Conservation (phyloP, 148 eudicot genomes). For the Pharnaceum exiguum region DNA sequence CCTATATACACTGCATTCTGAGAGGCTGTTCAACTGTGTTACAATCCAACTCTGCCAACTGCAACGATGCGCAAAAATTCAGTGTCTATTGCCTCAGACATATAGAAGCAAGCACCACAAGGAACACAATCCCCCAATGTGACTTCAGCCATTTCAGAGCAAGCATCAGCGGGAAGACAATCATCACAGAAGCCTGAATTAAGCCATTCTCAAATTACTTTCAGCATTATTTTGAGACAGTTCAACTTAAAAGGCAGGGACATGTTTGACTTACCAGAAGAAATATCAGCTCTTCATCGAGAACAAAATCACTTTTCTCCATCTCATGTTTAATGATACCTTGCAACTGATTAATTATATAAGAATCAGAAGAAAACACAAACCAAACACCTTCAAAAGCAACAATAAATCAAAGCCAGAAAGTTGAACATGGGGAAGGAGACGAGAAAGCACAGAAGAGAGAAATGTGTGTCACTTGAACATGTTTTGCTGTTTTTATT, state of each 20-base stretch:
- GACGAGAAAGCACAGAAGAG: too few relatives aligned
- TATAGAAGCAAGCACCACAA: not conserved
- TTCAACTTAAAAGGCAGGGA: not conserved
- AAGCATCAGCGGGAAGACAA: conserved; percentile 51
- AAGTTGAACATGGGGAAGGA: not conserved
- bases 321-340: conserved; percentile 43
- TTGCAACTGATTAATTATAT: conserved; percentile 66
- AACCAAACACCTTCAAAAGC: not conserved
- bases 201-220: conserved; percentile 13
- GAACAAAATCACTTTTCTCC: conserved; percentile 46
- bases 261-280: conserved; percentile 41
- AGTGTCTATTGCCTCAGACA: not conserved
- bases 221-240: not conserved
- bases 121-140: conserved; percentile 19
- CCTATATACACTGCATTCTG: too few relatives aligned
- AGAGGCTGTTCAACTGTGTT: too few relatives aligned
- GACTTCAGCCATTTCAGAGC: conserved; percentile 51
- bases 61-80: conserved; percentile 6
- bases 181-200: conserved; percentile 58
- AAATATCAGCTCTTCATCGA: conserved; percentile 66
- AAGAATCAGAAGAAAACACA: conserved; percentile 5
- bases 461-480: too few relatives aligned
- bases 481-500: too few relatives aligned
- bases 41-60: too few relatives aligned
- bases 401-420: not conserved